These are phyloP conservation scores for Fusarium liriodendri DNA, from an alignment of 2,329 filamentous ascomycete species.

Conservation along the genomic window DNA sequence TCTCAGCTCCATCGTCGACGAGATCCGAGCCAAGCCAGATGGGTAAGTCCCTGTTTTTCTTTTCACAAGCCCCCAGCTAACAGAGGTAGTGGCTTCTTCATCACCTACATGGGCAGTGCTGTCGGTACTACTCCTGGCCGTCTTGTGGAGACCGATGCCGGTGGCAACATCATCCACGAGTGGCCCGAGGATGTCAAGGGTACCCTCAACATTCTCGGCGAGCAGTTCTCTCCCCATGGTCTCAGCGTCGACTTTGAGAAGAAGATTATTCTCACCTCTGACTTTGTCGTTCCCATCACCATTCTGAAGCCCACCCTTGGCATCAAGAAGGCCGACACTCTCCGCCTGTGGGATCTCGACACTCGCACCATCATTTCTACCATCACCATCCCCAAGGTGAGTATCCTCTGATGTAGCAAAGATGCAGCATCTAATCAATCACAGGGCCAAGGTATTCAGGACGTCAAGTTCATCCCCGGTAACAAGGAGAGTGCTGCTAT, in stretches of 20 bases:
- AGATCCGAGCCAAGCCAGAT: conserved; percentile 72
- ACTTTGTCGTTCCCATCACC: conserved; percentile 71
- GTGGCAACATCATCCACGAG: conserved; percentile 71
- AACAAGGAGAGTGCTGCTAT: conserved; percentile 68
- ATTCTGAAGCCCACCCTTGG: conserved; percentile 69
- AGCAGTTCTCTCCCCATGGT: conserved; percentile 72
- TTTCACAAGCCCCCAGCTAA: neutral
- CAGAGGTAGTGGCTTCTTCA: conserved; percentile 61
- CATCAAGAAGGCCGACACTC: conserved; percentile 65
- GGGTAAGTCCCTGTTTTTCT: conserved; percentile 47
- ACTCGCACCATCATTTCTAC: conserved; percentile 67
- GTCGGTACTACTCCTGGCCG: conserved; percentile 68
- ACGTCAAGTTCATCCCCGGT: conserved; percentile 73
- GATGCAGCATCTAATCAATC: neutral
- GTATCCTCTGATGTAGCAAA: conserved; percentile 3
- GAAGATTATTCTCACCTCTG: conserved; percentile 69
- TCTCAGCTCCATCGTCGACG: conserved; percentile 69
- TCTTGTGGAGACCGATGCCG: conserved; percentile 68
- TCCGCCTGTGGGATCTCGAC: conserved; percentile 68
- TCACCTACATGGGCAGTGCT: conserved; percentile 71
- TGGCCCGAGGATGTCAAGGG: conserved; percentile 68
- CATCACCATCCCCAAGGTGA: conserved; percentile 67
- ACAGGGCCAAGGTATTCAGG: conserved; percentile 69
- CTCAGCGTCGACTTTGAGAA: conserved; percentile 68
- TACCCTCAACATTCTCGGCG: conserved; percentile 66